phyloP scores from a whole-genome alignment of 345 rosid species.

The Brassica napus region DNA sequence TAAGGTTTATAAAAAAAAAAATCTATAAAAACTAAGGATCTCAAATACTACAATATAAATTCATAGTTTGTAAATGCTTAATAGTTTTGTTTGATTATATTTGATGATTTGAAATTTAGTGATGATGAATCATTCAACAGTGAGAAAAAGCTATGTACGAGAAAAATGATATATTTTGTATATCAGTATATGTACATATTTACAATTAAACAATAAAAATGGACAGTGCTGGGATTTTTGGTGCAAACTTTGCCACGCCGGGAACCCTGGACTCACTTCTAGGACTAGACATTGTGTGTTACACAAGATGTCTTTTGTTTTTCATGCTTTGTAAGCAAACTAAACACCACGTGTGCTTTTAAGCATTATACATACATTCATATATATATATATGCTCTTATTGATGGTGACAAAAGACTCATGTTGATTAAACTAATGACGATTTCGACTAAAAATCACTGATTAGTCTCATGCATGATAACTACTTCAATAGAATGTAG shows the following conservation, averaged over 20 bases:
- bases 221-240: conserved; percentile 8
- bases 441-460: too few relatives aligned
- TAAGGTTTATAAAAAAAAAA: too few relatives aligned
- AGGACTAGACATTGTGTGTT: not conserved
- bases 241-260: conserved; percentile 6
- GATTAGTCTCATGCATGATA: too few relatives aligned
- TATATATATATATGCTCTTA: too few relatives aligned
- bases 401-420: too few relatives aligned
- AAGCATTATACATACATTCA: not conserved
- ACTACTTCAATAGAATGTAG: too few relatives aligned
- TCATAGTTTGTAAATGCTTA: not conserved
- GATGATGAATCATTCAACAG: not conserved
- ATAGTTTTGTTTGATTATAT: too few relatives aligned
- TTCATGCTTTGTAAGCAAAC: not conserved
- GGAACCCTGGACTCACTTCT: not conserved
- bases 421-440: too few relatives aligned
- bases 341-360: conserved; percentile 1
- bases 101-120: not conserved
- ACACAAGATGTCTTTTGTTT: conserved; percentile 13
- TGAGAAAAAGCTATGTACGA: not conserved
- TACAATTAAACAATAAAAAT: not conserved
- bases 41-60: too few relatives aligned
- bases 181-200: not conserved
- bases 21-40: too few relatives aligned
- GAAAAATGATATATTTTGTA: not conserved